Conservation (phyloP, 495 filamentous ascomycete genomes). For the Rhizodiscina lignyota region DNA sequence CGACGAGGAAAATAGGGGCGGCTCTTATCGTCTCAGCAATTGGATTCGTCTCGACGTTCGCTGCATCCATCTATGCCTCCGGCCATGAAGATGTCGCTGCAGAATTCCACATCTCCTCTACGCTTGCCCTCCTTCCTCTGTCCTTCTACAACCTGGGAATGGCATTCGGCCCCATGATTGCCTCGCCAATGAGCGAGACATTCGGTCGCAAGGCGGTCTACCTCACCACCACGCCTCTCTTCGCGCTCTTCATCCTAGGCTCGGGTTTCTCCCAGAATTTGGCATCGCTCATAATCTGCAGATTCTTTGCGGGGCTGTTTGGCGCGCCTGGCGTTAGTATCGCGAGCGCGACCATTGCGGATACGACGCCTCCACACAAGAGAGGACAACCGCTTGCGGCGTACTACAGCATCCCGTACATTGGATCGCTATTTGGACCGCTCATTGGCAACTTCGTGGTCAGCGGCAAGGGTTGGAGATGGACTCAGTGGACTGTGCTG, state of each 20-base stretch:
- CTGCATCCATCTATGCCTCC: slow-evolving; percentile 18
- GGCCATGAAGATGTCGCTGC: slow-evolving; percentile 11
- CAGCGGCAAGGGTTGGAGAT: slow-evolving; percentile 41
- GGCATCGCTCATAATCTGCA: slow-evolving; percentile 34
- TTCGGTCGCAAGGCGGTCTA: slow-evolving; percentile 19
- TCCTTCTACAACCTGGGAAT: slow-evolving; percentile 20
- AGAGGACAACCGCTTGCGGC: too few species aligned
- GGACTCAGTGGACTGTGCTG: slow-evolving; percentile 39
- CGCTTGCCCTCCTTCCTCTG: slow-evolving; percentile 15
- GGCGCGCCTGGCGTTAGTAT: slow-evolving; percentile 38
- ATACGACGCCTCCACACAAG: slow-evolving; percentile 29
- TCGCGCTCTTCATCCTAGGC: slow-evolving; percentile 48
- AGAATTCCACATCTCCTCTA: slow-evolving; percentile 16
- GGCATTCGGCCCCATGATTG: slow-evolving; percentile 18
- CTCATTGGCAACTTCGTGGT: slow-evolving; percentile 47
- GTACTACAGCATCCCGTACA: too few species aligned
- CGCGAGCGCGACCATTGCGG: slow-evolving; percentile 34
- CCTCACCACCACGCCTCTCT: slow-evolving; percentile 25
- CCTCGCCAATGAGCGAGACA: slow-evolving; percentile 20
- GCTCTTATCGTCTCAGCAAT: slow-evolving; percentile 11
- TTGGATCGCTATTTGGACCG: too few species aligned
- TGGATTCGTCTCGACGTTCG: slow-evolving; percentile 16
- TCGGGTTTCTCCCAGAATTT: slow-evolving; percentile 40
- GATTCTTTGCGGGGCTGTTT: slow-evolving; percentile 45
- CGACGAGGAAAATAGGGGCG: slow-evolving; percentile 15